Evolutionary conservation across 2,329 filamentous ascomycete genomes (phyloP).

Genomic region (Xylariales sp.): DNA sequence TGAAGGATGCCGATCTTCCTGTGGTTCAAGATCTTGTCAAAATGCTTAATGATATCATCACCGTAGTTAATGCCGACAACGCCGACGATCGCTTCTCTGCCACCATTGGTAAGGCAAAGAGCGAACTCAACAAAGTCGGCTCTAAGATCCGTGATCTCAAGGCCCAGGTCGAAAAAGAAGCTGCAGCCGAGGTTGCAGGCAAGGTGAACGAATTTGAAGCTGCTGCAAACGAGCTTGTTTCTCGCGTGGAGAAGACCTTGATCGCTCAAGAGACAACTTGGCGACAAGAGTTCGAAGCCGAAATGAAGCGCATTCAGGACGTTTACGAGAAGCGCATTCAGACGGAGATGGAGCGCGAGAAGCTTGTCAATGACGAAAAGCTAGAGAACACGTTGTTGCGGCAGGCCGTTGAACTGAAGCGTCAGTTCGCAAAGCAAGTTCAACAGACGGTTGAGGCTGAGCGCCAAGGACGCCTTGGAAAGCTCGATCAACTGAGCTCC

Average conservation of each 20-base stretch:
- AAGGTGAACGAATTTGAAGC: slow-evolving; percentile 75
- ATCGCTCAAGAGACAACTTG: slow-evolving; percentile 74
- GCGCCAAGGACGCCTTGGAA: slow-evolving; percentile 80
- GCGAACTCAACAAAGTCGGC: slow-evolving; percentile 73
- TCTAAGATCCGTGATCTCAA: slow-evolving; percentile 73
- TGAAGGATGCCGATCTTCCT: slow-evolving; percentile 75
- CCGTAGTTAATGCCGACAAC: slow-evolving; percentile 84
- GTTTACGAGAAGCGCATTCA: slow-evolving; percentile 77
- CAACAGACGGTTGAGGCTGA: slow-evolving; percentile 81
- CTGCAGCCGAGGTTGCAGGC: slow-evolving; percentile 71
- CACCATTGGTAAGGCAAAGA: slow-evolving; percentile 81
- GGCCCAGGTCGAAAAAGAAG: slow-evolving; percentile 61
- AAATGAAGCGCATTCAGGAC: slow-evolving; percentile 74
- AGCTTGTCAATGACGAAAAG: slow-evolving; percentile 77
- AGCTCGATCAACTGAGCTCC: slow-evolving; percentile 73
- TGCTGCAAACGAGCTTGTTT: slow-evolving; percentile 81
- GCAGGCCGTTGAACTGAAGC: slow-evolving; percentile 85
- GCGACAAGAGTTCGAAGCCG: slow-evolving; percentile 81
- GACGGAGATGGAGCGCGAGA: slow-evolving; percentile 73
- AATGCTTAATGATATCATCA: slow-evolving; percentile 94
- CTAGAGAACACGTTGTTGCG: slow-evolving; percentile 82
- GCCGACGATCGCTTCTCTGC: slow-evolving; percentile 72
- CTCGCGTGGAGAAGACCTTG: slow-evolving; percentile 82
- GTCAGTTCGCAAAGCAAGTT: slow-evolving; percentile 75
- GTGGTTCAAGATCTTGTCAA: slow-evolving; percentile 90